A percentile compares a stretch with the other conserved stretches of the same genome.
phyloP scores from a whole-genome alignment of 306 rosid species.

The Rosa chinensis region DNA sequence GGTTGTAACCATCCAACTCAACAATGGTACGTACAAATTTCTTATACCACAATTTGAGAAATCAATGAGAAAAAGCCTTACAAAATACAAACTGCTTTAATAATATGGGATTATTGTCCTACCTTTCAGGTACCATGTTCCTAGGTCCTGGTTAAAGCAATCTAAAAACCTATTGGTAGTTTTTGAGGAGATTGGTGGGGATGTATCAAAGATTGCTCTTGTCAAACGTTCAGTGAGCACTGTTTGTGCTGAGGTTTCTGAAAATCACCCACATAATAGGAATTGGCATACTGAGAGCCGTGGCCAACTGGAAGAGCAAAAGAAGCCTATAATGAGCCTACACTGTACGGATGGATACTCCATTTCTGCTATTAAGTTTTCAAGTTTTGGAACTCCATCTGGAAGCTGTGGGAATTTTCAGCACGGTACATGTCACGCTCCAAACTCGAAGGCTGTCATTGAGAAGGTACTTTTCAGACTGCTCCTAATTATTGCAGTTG shows the following conservation, averaged over 20 bases:
- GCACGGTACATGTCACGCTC: slow-evolving; percentile 69
- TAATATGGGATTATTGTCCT: neutral
- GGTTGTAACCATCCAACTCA: slow-evolving; percentile 77
- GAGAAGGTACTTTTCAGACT: slow-evolving; percentile 51
- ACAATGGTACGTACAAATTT: slow-evolving; percentile 69
- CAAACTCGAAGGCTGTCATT: slow-evolving; percentile 48
- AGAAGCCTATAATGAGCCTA: slow-evolving; percentile 47
- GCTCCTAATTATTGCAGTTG: neutral
- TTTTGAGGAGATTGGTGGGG: slow-evolving; percentile 77
- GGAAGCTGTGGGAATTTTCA: slow-evolving; percentile 69
- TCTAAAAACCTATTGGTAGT: slow-evolving; percentile 59
- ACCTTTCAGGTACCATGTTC: slow-evolving; percentile 81
- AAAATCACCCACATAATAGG: slow-evolving; percentile 39
- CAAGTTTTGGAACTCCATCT: slow-evolving; percentile 81
- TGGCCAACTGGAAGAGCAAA: slow-evolving; percentile 41
- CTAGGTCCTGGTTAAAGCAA: slow-evolving; percentile 78
- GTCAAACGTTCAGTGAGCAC: slow-evolving; percentile 59
- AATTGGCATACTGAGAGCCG: slow-evolving; percentile 43
- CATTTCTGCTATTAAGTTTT: slow-evolving; percentile 69
- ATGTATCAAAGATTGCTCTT: slow-evolving; percentile 53
- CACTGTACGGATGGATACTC: slow-evolving; percentile 62
- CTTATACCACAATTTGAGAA: neutral
- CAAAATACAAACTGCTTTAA: neutral
- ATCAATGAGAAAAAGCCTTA: neutral
- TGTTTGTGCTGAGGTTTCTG: slow-evolving; percentile 62